A percentile compares a stretch with the other conserved stretches of the same genome.
These are phyloP conservation scores for Blastocladiella emersonii DNA, from an alignment of 371 early-diverging fungal genomes.

Conservation along the genomic window DNA sequence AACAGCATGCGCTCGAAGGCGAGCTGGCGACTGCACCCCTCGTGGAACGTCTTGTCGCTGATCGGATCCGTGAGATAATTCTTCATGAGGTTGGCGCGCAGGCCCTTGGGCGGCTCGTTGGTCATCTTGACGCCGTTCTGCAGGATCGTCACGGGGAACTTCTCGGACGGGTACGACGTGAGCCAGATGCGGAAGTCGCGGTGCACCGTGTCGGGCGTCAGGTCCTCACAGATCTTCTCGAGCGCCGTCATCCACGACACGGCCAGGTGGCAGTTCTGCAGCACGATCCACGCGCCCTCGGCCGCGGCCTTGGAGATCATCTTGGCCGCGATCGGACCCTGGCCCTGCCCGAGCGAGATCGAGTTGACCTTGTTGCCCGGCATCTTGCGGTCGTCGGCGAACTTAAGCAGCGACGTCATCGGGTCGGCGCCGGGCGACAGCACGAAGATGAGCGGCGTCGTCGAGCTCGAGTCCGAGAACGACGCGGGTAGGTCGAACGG, in stretches of 20 bases:
- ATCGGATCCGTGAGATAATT: slow-evolving; percentile 38
- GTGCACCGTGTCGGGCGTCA: slow-evolving; percentile 26
- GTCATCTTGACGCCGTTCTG: slow-evolving; percentile 50
- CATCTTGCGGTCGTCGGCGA: slow-evolving; percentile 35
- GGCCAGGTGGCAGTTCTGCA: slow-evolving; percentile 46
- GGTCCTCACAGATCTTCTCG: slow-evolving; percentile 46
- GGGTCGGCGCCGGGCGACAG: slow-evolving; percentile 43
- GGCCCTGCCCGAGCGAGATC: slow-evolving; percentile 45
- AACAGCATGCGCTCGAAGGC: slow-evolving; percentile 36
- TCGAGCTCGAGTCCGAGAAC: slow-evolving; percentile 30
- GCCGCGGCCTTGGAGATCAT: slow-evolving; percentile 35
- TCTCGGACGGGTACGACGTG: slow-evolving; percentile 39
- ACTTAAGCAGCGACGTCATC: slow-evolving; percentile 32
- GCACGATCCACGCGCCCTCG: slow-evolving; percentile 36
- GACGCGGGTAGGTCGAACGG: slow-evolving; percentile 37
- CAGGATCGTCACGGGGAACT: slow-evolving; percentile 39
- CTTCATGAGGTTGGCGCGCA: slow-evolving; percentile 32
- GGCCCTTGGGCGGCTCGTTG: slow-evolving; percentile 42
- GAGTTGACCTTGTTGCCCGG: slow-evolving; percentile 25
- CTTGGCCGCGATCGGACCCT: slow-evolving; percentile 37
- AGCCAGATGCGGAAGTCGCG: slow-evolving; percentile 38
- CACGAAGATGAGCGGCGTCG: slow-evolving; percentile 38
- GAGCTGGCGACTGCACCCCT: slow-evolving; percentile 22
- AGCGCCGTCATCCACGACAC: slow-evolving; percentile 38
- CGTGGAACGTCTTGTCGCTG: slow-evolving; percentile 32